phyloP scores from a whole-genome alignment of 495 filamentous ascomycete species.

The Trichodelitschia bisporula region DNA sequence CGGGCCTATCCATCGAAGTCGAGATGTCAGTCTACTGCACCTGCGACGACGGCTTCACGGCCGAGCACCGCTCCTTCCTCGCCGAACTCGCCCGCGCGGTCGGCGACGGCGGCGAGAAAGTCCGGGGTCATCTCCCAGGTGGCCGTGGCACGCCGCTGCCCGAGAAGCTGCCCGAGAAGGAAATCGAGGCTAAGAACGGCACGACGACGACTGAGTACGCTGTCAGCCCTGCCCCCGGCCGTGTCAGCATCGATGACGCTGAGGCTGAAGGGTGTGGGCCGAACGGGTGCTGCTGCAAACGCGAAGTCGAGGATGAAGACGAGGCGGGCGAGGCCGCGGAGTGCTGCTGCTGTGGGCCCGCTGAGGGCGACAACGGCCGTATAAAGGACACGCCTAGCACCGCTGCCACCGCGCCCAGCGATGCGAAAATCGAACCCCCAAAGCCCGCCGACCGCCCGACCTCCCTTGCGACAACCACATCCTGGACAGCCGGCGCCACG shows the following conservation, averaged over 20 bases:
- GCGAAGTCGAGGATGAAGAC: conserved; percentile 24
- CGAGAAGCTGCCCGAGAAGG: conserved; percentile 5
- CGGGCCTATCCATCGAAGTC: conserved; percentile 17
- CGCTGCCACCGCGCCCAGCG: neutral
- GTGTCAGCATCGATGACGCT: no score
- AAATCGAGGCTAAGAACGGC: conserved; percentile 1
- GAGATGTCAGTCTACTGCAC: conserved; percentile 36
- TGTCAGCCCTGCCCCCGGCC: no score
- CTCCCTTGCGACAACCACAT: neutral
- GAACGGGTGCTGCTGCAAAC: conserved; percentile 27
- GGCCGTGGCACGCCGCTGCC: conserved; percentile 2
- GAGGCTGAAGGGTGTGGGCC: conserved; percentile 14
- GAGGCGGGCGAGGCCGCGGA: conserved; percentile 8
- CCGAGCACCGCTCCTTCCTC: conserved; percentile 10
- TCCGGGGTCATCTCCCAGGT: no score
- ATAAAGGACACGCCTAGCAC: no score
- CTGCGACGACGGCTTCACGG: conserved; percentile 23
- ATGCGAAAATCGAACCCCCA: conserved; percentile 1
- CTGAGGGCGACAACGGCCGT: conserved; percentile 6
- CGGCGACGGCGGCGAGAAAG: neutral
- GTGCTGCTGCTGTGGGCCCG: conserved; percentile 14
- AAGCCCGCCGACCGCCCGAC: neutral
- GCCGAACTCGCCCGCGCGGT: neutral
- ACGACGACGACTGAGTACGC: no score
- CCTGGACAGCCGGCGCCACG: neutral